A percentile compares a stretch with the other conserved stretches of the same genome.
phyloP scores from a whole-genome alignment of 192 early-diverging fungal genomes.

The Linnemannia exigua region DNA sequence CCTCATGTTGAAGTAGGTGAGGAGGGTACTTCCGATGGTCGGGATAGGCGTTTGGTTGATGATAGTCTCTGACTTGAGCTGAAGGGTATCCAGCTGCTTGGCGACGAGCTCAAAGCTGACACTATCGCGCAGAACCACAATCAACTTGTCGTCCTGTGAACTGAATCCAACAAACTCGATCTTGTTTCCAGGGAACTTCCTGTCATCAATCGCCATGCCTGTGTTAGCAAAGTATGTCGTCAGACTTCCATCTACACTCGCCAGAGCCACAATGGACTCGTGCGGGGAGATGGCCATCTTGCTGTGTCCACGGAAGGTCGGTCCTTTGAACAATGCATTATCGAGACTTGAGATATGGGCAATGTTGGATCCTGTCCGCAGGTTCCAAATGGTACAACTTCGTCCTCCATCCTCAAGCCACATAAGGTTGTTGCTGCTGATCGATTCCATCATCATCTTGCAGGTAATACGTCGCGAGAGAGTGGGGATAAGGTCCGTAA shows the following conservation, averaged over 20 bases:
- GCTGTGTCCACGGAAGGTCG: constrained; percentile 48
- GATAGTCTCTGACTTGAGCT: constrained; percentile 34
- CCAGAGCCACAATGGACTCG: constrained; percentile 55
- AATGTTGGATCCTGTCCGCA: constrained; percentile 50
- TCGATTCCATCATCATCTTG: constrained; percentile 56
- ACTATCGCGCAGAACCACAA: constrained; percentile 41
- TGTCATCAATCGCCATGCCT: constrained; percentile 56
- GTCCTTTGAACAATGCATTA: constrained; percentile 46
- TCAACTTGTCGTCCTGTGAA: constrained; percentile 44
- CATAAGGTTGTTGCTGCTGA: constrained; percentile 51
- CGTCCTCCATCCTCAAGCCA: constrained; percentile 52
- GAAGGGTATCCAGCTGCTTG: constrained; percentile 40
- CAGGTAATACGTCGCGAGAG: constrained; percentile 52
- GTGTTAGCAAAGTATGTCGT: constrained; percentile 54
- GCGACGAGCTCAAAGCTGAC: constrained; percentile 31
- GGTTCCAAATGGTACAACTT: constrained; percentile 52
- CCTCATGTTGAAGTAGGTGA: constrained; percentile 29
- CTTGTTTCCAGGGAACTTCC: constrained; percentile 47
- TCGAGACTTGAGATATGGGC: constrained; percentile 54
- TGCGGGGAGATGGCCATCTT: constrained; percentile 56
- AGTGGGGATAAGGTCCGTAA: constrained; percentile 39
- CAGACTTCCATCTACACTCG: constrained; percentile 51
- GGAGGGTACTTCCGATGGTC: constrained; percentile 30
- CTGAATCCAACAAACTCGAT: constrained; percentile 48
- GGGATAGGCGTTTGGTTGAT: constrained; percentile 49